Base-by-base conservation (phyloP, 2,329 filamentous ascomycete genomes). In the Nemania bipapillata region DNA sequence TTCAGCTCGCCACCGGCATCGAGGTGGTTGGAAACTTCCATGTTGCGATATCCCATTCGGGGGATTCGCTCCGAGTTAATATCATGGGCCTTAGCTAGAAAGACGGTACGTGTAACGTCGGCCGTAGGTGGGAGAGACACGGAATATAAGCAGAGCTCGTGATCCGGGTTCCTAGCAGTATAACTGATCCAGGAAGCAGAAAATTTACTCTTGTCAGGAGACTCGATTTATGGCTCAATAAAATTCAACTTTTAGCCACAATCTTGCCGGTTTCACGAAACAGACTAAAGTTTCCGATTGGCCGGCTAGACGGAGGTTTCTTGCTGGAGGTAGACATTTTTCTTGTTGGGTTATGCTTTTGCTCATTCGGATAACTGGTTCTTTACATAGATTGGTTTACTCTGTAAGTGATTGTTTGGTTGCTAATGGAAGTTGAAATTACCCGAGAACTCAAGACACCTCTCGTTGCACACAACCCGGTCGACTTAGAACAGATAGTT, bases 11-110 rank as follows among this genome's bases (percentile, higher is more conserved):
- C 68, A 5, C 70, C 62, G 0, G 68, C 70, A 4, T 55, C 54
- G 11, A 65, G 47, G 28, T 70, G 66, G 45, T 65, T 72, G 37
- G 70, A 68, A 5, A 72, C 57, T 56, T 72, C 60, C 58, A 72
- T 71, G 26, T 73, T 66, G 1, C 58, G 63, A 45, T 69, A 58
- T 1, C 47, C 49, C 72, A 72, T 73, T 0, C 22, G 26, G 1
- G 68, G 66, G 1, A 49, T 1, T 26, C 72, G 59, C 4, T n/a
- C 1, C 11, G 47, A 35, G 15, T 40, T 61, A n/a, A 53, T 17
- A 0, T 35, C 12, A 3, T 63, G 55, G 9, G n/a, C 55, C 0
- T n/a, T 2, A 2, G 54, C 59, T 12, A 70, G 45, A 15, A 40
- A 50, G 17, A 63, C 54, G 15, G 5, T 28, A 2, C 40, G 1